Conservation (phyloP, 163 green algal species). For the Chlorella variabilis region DNA sequence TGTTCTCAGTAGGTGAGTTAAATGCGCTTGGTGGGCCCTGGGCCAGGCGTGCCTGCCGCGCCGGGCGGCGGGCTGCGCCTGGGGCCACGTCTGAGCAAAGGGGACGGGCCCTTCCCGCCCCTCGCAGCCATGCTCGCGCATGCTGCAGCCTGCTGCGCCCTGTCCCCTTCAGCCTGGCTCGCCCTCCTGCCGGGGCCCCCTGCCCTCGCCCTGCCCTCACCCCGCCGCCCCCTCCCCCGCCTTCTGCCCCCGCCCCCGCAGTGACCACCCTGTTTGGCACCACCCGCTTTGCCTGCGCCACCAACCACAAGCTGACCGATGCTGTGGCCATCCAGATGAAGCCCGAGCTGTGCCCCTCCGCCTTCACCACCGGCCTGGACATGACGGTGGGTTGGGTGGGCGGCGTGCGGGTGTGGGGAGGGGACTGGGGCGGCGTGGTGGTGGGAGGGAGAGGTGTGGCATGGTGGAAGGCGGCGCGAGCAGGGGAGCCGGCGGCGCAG, state of each 20-base stretch:
- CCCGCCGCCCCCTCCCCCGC: neutral
- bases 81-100: too few relatives aligned
- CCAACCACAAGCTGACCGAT: conserved; percentile 42
- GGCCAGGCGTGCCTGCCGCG: too few relatives aligned
- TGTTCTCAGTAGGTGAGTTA: conserved; percentile 88
- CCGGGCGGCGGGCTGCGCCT: too few relatives aligned
- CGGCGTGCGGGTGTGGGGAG: too few relatives aligned
- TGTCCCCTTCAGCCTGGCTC: too few relatives aligned
- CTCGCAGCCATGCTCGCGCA: too few relatives aligned
- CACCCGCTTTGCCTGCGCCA: conserved; percentile 68
- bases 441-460: neutral
- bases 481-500: neutral
- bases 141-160: too few relatives aligned
- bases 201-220: neutral
- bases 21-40: too few relatives aligned
- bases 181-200: neutral
- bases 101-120: too few relatives aligned
- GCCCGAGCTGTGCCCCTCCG: conserved; percentile 48
- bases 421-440: neutral
- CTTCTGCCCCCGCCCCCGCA: neutral
- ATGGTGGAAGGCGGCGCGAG: too few relatives aligned
- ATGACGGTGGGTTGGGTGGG: conserved; percentile 11
- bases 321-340: conserved; percentile 58
- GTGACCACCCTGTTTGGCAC: conserved; percentile 89
- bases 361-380: conserved; percentile 35